Percentiles rank a stretch among this genome's conserved stretches.
phyloP scores from a whole-genome alignment of 2,329 filamentous ascomycete genomes.

The Diaporthe nobilis region DNA sequence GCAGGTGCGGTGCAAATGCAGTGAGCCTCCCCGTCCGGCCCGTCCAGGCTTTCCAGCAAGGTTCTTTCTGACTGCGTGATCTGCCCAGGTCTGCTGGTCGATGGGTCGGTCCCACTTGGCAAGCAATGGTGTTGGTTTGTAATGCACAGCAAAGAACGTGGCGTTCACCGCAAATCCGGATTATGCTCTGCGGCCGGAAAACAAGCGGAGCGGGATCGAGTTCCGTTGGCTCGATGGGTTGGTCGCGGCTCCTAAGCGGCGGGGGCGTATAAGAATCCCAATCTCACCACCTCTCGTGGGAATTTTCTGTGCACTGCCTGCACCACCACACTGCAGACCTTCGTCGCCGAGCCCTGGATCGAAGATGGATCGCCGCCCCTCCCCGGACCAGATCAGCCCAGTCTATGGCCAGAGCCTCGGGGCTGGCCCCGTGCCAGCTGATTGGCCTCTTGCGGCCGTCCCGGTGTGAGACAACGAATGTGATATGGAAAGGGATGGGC shows the following conservation, averaged over 20 bases:
- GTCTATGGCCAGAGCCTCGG: not conserved
- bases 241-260: conserved; percentile 10
- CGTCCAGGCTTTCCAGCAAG: not conserved
- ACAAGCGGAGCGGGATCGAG: conserved; percentile 3
- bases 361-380: not conserved
- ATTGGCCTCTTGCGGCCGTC: not conserved
- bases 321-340: not conserved
- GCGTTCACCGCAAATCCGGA: conserved; percentile 8
- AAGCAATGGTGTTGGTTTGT: not conserved
- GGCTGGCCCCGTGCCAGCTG: not conserved
- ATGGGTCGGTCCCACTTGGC: conserved; percentile 20
- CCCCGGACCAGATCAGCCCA: not conserved
- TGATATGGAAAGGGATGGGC: conserved; percentile 5
- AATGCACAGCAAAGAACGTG: not conserved
- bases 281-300: conserved; percentile 1
- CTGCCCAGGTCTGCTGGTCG: not conserved
- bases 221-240: conserved; percentile 5
- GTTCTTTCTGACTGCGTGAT: conserved; percentile 1
- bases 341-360: not conserved
- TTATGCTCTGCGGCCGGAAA: not conserved
- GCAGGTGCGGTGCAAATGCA: not conserved
- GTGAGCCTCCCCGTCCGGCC: not conserved
- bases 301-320: not conserved
- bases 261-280: not conserved
- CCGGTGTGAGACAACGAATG: not conserved